Percentiles rank a stretch among this genome's conserved stretches.
phyloP scores from a whole-genome alignment of 768 basidiomycete genomes.

The Russula sp. region DNA sequence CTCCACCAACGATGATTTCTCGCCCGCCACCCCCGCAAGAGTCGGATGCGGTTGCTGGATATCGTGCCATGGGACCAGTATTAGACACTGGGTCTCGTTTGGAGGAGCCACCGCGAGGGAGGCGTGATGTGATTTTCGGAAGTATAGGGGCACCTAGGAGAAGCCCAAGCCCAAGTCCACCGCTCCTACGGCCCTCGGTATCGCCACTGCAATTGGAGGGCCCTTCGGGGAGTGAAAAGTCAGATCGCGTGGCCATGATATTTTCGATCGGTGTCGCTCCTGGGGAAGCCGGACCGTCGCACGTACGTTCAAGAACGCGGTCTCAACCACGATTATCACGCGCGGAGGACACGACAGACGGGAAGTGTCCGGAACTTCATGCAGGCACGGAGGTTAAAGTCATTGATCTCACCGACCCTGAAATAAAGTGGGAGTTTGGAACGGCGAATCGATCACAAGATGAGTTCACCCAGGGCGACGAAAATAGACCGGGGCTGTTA shows the following conservation, averaged over 20 bases:
- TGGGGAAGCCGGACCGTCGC: conserved; percentile 37
- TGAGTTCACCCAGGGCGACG: conserved; percentile 12
- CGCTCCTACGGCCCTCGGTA: conserved; percentile 17
- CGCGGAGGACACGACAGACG: conserved; percentile 7
- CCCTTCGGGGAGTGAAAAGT: conserved; percentile 22
- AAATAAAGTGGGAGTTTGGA: conserved; percentile 57
- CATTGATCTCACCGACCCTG: conserved; percentile 38
- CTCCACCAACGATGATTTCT: conserved; percentile 36
- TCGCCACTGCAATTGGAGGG: conserved; percentile 1
- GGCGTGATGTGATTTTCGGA: conserved; percentile 28
- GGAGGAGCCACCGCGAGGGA: conserved; percentile 19
- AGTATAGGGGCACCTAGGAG: conserved; percentile 25
- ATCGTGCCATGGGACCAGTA: conserved; percentile 35
- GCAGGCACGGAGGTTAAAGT: conserved; percentile 30
- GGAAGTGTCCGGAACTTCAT: conserved; percentile 3
- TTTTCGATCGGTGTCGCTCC: conserved; percentile 49
- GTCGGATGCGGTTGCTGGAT: conserved; percentile 40
- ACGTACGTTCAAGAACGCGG: conserved; percentile 37
- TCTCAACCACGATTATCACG: conserved; percentile 29
- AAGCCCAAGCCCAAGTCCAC: conserved; percentile 33
- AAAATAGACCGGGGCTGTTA: conserved; percentile 7
- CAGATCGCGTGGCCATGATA: conserved; percentile 37
- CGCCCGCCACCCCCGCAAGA: conserved; percentile 39
- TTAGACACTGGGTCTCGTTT: conserved; percentile 1
- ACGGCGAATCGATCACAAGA: conserved; percentile 37